Base-by-base conservation (phyloP, 306 rosid genomes). In the Prunus mume region DNA sequence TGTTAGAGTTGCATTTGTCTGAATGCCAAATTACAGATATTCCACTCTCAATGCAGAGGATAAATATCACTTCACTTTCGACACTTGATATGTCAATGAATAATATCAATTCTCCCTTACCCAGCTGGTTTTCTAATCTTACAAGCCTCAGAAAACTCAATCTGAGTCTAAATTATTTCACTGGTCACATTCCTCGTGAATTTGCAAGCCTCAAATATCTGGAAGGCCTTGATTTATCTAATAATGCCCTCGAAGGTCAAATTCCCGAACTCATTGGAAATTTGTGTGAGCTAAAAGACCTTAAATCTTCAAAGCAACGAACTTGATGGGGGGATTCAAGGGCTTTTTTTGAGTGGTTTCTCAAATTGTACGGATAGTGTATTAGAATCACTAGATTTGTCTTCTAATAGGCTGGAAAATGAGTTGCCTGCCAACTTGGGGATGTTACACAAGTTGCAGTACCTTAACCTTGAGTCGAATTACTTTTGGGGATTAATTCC, bases 101-200 rank as follows among this genome's bases (percentile, higher is more conserved):
- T 8, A 0, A 13, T 13, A 1, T 32, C 2, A 20, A 6, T 0
- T 55, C 17, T 55, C 9, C 66, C 0, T 20, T 72, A 38, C 85
- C 87, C 55, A 24, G 2, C 2, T 69, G 81, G 76, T 18, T 84
- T 3, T 80, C 70, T 51, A 80, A 77, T 57, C 75, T 80, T n/a
- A 38, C 55, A 30, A 62, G 2, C 60, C 65, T 65, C 13, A 11
- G 45, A 12, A 20, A 7, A 7, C 58, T 81, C 51, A 30, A 69
- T 13, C 57, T 71, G 3, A 0, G 17, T 6, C 0, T 0, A 0
- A 84, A 41, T n/a, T 0, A 0, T 0, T 50, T 84, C 3, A 3
- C 32, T 3, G 70, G 67, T 18, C 60, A 19, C 10, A 0, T 81
- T 12, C 79, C 81, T 0, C 0, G 22, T 65, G 9, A 11, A 30